Conservation (phyloP, 2,329 filamentous ascomycete genomes). For the Fusarium sp. region DNA sequence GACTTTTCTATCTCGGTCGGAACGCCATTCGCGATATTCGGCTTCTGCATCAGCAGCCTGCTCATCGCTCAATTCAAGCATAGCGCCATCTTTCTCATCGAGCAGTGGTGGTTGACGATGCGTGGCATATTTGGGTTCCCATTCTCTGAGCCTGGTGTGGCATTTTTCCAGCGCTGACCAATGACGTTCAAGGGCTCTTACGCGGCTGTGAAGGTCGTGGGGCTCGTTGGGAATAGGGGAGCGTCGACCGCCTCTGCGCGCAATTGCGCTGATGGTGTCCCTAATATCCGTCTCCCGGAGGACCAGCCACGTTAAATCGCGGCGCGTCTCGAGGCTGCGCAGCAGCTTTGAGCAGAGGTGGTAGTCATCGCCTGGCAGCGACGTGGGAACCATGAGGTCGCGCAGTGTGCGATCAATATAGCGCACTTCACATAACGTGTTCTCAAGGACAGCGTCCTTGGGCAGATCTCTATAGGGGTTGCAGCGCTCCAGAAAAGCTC, state of each 20-base stretch:
- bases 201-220: slow-evolving; percentile 17
- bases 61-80: slow-evolving; percentile 22
- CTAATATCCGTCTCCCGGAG: slow-evolving; percentile 24
- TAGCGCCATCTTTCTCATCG: not conserved
- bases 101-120: slow-evolving; percentile 9
- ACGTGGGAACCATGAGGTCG: slow-evolving; percentile 28
- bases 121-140: slow-evolving; percentile 26
- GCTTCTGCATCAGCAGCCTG: slow-evolving; percentile 21
- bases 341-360: slow-evolving; percentile 23
- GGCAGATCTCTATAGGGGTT: slow-evolving; percentile 32
- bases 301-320: slow-evolving; percentile 29
- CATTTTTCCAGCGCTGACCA: slow-evolving; percentile 38
- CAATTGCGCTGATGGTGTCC: slow-evolving; percentile 29
- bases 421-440: slow-evolving; percentile 31
- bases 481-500: slow-evolving; percentile 34
- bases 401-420: slow-evolving; percentile 31
- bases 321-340: slow-evolving; percentile 31
- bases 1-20: slow-evolving; percentile 25
- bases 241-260: slow-evolving; percentile 13
- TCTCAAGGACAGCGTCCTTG: slow-evolving; percentile 25
- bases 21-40: slow-evolving; percentile 28
- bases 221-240: slow-evolving; percentile 30
- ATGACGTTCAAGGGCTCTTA: slow-evolving; percentile 20
- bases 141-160: slow-evolving; percentile 30
- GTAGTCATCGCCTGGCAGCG: slow-evolving; percentile 33